phyloP scores from a whole-genome alignment of 2,329 filamentous ascomycete genomes.

The Claviceps sorghi region DNA sequence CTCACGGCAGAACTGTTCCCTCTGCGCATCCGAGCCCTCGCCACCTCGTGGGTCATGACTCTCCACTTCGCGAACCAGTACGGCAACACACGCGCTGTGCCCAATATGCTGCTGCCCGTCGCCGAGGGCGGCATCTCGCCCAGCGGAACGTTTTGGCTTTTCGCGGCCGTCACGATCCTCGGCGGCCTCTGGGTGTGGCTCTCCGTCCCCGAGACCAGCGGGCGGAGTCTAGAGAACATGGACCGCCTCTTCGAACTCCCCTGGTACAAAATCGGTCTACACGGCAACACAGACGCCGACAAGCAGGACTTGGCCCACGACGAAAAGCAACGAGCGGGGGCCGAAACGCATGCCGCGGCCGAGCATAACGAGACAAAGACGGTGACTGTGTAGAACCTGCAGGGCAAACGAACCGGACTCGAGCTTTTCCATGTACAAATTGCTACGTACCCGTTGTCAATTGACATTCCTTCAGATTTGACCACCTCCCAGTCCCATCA shows the following conservation, averaged over 20 bases:
- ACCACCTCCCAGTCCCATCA: too few relatives aligned
- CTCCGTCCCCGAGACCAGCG: constrained; percentile 58
- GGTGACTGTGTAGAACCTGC: background rate
- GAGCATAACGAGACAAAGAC: constrained; percentile 23
- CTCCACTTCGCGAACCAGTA: constrained; percentile 70
- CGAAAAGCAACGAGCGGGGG: constrained; percentile 28
- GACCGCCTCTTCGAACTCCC: constrained; percentile 56
- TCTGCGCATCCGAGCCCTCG: constrained; percentile 55
- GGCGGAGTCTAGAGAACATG: constrained; percentile 53
- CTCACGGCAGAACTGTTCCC: constrained; percentile 68
- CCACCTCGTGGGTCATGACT: constrained; percentile 60
- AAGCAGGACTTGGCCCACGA: constrained; percentile 25
- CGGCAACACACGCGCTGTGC: constrained; percentile 60
- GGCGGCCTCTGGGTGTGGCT: constrained; percentile 59
- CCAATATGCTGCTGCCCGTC: constrained; percentile 50
- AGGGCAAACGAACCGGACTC: too few relatives aligned
- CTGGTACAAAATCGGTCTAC: constrained; percentile 58
- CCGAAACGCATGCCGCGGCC: constrained; percentile 16
- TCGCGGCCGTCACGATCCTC: constrained; percentile 50
- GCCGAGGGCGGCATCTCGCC: constrained; percentile 33
- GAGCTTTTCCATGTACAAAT: too few relatives aligned
- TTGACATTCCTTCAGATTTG: too few relatives aligned
- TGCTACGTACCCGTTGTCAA: too few relatives aligned
- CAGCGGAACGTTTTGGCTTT: constrained; percentile 66
- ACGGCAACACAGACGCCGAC: constrained; percentile 38